Percentiles rank a stretch among this genome's conserved stretches.
Evolutionary conservation across 208 protist species (phyloP).

Genomic region (Acanthamoeba lenticulata): DNA sequence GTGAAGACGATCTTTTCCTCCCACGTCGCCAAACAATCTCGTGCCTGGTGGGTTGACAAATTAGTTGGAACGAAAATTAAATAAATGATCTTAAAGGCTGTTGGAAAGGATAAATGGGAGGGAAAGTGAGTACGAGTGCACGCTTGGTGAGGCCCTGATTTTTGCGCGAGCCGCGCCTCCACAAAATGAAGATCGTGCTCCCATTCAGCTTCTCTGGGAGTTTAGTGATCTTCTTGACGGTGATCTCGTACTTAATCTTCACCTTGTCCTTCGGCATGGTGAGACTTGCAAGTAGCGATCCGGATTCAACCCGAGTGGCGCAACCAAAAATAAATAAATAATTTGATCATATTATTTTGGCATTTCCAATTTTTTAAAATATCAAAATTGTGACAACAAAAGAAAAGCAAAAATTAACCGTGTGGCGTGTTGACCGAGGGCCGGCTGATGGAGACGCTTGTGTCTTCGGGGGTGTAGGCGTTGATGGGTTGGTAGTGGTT

Average conservation of each 20-base stretch:
- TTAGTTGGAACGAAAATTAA: no score
- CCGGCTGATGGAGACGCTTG: no score
- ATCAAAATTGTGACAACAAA: no score
- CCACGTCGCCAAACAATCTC: constrained; percentile 39
- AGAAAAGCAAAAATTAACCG: no score
- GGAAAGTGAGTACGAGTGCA: constrained; percentile 30
- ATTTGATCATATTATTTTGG: no score
- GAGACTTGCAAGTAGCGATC: no score
- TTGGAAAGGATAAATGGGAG: neutral
- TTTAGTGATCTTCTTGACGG: constrained; percentile 27
- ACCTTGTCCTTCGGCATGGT: constrained; percentile 60
- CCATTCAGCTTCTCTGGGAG: constrained; percentile 64
- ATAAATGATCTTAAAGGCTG: neutral
- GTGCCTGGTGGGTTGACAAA: neutral
- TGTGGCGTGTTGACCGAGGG: no score
- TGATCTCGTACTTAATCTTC: constrained; percentile 63
- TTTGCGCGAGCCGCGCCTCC: constrained; percentile 56
- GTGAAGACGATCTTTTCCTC: constrained; percentile 62
- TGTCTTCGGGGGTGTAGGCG: no score
- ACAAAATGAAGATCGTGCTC: constrained; percentile 60
- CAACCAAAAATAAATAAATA: no score
- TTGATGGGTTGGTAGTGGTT: no score
- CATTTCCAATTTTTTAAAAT: no score
- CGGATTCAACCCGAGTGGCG: no score
- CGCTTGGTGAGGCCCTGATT: constrained; percentile 61